Conservation (phyloP, 768 basidiomycete species). For the Xerocomus potaroensis region DNA sequence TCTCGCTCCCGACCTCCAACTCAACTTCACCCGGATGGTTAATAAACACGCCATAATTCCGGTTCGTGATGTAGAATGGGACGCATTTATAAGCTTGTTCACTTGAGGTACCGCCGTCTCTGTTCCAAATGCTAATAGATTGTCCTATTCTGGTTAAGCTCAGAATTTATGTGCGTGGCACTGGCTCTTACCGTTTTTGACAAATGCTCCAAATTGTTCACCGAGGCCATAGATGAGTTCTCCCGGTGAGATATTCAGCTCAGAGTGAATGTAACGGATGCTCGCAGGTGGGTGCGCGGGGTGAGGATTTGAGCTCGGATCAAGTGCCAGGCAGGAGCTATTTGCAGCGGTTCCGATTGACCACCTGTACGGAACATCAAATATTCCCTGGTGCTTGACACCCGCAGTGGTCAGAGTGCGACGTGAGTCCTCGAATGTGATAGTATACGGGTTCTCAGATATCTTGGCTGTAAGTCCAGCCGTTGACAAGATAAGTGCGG, state of each 20-base stretch:
- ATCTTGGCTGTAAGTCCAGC: slow-evolving; percentile 52
- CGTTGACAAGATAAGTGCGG: slow-evolving; percentile 34
- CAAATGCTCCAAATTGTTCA: slow-evolving; percentile 70
- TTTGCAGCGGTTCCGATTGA: slow-evolving; percentile 46
- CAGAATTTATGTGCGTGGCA: slow-evolving; percentile 18
- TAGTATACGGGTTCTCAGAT: slow-evolving; percentile 54
- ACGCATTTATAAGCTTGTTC: slow-evolving; percentile 66
- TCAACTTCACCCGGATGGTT: slow-evolving; percentile 76
- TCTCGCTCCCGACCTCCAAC: slow-evolving; percentile 66
- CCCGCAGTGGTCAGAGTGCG: slow-evolving; percentile 35
- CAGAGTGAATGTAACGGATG: slow-evolving; percentile 49
- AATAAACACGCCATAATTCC: slow-evolving; percentile 72
- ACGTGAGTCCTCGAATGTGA: slow-evolving; percentile 51
- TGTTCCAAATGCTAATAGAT: slow-evolving; percentile 63
- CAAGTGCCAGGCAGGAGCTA: slow-evolving; percentile 52
- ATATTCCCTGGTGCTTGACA: slow-evolving; percentile 51
- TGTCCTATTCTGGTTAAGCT: slow-evolving; percentile 38
- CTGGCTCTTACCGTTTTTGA: slow-evolving; percentile 62
- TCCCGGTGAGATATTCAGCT: slow-evolving; percentile 62
- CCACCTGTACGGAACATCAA: slow-evolving; percentile 55
- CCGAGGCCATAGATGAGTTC: slow-evolving; percentile 73
- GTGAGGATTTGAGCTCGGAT: slow-evolving; percentile 55
- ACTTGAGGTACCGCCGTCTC: slow-evolving; percentile 70
- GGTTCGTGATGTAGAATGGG: slow-evolving; percentile 66
- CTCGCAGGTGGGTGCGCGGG: slow-evolving; percentile 39